Conservation (phyloP, 1,284 basidiomycete species). For the Puccinia hordei region DNA sequence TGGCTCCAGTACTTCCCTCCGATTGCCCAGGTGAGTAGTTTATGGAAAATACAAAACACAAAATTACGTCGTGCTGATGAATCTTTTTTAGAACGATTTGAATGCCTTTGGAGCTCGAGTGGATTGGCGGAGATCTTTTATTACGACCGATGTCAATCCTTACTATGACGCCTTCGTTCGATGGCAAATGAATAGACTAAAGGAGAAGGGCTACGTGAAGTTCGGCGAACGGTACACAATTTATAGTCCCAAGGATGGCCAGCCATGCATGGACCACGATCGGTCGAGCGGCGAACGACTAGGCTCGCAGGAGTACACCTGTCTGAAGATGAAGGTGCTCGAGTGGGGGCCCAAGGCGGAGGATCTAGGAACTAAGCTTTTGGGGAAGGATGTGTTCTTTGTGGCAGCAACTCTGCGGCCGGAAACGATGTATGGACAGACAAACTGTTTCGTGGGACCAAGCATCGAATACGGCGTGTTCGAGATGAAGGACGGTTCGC, state of each 20-base stretch:
- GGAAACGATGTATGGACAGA: conserved; percentile 99
- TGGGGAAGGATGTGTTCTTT: conserved; percentile 68
- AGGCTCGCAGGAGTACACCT: conserved; percentile 95
- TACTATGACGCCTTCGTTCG: conserved; percentile 97
- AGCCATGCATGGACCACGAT: conserved; percentile 99
- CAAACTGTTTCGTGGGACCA: conserved; percentile 94
- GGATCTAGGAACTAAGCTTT: conserved; percentile 58
- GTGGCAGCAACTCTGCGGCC: conserved; percentile 94
- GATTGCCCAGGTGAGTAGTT: conserved; percentile 72
- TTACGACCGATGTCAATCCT: conserved; percentile 93
- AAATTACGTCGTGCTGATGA: not conserved
- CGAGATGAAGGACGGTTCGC: conserved; percentile 69
- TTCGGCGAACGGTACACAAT: conserved; percentile 99
- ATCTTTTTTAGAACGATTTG: conserved; percentile 69
- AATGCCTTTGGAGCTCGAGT: conserved; percentile 85
- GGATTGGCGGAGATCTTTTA: conserved; percentile 94
- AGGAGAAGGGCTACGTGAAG: conserved; percentile 83
- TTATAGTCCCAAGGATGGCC: conserved; percentile 98
- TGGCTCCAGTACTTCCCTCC: conserved; percentile 97
- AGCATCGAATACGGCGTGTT: conserved; percentile 90
- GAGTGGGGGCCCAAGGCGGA: conserved; percentile 71
- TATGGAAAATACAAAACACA: not conserved
- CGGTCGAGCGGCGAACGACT: conserved; percentile 91
- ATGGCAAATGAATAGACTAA: conserved; percentile 96
- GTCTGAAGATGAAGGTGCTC: conserved; percentile 88